Evolutionary conservation across 2,329 filamentous ascomycete species (phyloP).

Genomic region (Fusarium buharicum): DNA sequence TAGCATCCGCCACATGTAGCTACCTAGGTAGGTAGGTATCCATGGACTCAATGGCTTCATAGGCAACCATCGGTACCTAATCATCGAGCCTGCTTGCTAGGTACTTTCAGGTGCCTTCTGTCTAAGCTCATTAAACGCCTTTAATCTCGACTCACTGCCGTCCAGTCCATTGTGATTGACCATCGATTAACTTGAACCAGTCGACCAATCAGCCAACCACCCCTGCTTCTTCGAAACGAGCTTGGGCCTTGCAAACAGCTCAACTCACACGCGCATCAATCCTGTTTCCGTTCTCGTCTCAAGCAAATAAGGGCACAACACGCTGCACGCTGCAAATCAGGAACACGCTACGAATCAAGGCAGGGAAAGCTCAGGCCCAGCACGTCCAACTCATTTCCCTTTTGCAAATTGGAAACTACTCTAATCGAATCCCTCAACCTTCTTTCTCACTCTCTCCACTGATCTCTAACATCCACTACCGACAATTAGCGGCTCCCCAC

Average conservation of each 20-base stretch:
- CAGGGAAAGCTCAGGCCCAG: slow-evolving; percentile 16
- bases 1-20: slow-evolving; percentile 10
- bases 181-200: slow-evolving; percentile 16
- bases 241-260: slow-evolving; percentile 20
- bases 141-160: slow-evolving; percentile 27
- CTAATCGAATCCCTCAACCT: slow-evolving; percentile 25
- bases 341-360: slow-evolving; percentile 9
- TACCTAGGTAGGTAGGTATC: too few species aligned
- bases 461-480: slow-evolving; percentile 37
- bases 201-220: slow-evolving; percentile 30
- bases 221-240: slow-evolving; percentile 33
- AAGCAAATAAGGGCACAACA: slow-evolving; percentile 21
- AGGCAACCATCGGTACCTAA: not conserved
- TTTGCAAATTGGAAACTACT: slow-evolving; percentile 24
- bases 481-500: slow-evolving; percentile 26
- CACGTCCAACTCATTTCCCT: slow-evolving; percentile 34
- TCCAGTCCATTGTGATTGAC: not conserved
- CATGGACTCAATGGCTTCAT: not conserved
- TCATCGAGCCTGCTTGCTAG: not conserved
- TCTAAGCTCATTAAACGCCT: slow-evolving; percentile 13
- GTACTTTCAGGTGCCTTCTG: slow-evolving; percentile 12
- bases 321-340: slow-evolving; percentile 9
- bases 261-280: slow-evolving; percentile 30
- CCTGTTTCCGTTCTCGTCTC: slow-evolving; percentile 34
- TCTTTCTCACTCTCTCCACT: slow-evolving; percentile 26